Percentiles rank a stretch among this genome's conserved stretches.
These are phyloP conservation scores for Polygonum maritimum DNA, from an alignment of 148 eudicot genomes.

Conservation along the genomic window DNA sequence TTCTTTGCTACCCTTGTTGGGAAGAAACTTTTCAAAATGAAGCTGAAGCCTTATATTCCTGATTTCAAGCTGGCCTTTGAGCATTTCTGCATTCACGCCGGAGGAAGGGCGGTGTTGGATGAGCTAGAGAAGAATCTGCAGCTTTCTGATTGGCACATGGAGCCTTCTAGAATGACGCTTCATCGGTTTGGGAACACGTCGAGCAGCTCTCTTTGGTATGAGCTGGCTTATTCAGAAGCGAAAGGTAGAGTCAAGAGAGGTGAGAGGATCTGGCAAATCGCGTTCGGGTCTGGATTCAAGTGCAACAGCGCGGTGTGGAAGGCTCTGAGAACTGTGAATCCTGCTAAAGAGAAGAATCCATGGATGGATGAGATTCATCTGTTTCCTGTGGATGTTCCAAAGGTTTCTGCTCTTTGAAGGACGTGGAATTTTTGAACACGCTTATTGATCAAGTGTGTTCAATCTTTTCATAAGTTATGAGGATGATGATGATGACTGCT, in stretches of 20 bases:
- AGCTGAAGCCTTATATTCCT: constrained; percentile 36
- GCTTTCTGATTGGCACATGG: constrained; percentile 46
- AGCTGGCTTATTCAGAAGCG: constrained; percentile 37
- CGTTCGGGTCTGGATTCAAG: constrained; percentile 44
- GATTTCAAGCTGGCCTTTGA: constrained; percentile 41
- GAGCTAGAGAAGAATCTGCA: constrained; percentile 38
- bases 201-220: constrained; percentile 44
- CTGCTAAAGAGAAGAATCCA: constrained; percentile 35
- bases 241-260: constrained; percentile 42
- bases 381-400: constrained; percentile 41
- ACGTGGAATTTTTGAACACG: neutral
- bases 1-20: constrained; percentile 29
- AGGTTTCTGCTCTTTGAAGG: constrained; percentile 24
- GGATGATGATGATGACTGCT: neutral
- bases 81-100: constrained; percentile 44
- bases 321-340: constrained; percentile 28
- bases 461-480: neutral
- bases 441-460: neutral
- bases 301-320: constrained; percentile 46
- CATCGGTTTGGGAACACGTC: constrained; percentile 40
- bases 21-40: constrained; percentile 34
- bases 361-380: constrained; percentile 45
- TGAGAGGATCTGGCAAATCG: constrained; percentile 39
- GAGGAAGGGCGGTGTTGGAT: constrained; percentile 41
- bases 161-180: constrained; percentile 45